These are phyloP conservation scores for Atalantia buxifolia DNA, from an alignment of 345 rosid species.

Conservation along the genomic window DNA sequence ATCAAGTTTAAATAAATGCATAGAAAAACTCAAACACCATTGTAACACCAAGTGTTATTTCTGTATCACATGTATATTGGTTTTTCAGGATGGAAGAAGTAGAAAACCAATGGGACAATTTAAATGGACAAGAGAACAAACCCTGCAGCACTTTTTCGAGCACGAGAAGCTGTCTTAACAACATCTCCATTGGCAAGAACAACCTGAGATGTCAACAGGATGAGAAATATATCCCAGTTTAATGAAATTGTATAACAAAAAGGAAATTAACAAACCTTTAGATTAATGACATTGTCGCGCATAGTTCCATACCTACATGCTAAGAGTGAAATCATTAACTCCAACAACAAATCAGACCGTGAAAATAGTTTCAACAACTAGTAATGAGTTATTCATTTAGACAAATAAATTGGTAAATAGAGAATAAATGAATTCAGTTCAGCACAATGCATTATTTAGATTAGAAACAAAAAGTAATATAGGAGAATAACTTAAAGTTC, in stretches of 20 bases:
- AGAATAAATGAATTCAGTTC: neutral
- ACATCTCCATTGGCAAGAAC: slow-evolving; percentile 89
- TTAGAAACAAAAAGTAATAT: neutral
- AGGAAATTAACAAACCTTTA: slow-evolving; percentile 54
- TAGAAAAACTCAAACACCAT: neutral
- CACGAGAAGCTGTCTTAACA: slow-evolving; percentile 97
- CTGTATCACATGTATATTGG: neutral
- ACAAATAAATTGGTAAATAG: neutral
- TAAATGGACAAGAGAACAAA: slow-evolving; percentile 34
- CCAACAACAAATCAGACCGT: slow-evolving; percentile 16
- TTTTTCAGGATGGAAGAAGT: neutral
- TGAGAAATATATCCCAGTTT: slow-evolving; percentile 22
- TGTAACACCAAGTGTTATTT: neutral
- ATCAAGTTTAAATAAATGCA: neutral
- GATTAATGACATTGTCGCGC: slow-evolving; percentile 92
- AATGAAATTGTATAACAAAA: slow-evolving; percentile 14
- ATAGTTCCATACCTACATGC: slow-evolving; percentile 95
- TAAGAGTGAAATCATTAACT: slow-evolving; percentile 44
- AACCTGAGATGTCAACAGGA: slow-evolving; percentile 45
- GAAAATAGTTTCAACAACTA: neutral
- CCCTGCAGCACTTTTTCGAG: slow-evolving; percentile 98
- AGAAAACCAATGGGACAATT: neutral
- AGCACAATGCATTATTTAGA: neutral
- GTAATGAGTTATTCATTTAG: neutral
- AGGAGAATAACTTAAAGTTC: neutral